phyloP scores from a whole-genome alignment of 2,329 filamentous ascomycete species.

The Ophiostoma piceae region DNA sequence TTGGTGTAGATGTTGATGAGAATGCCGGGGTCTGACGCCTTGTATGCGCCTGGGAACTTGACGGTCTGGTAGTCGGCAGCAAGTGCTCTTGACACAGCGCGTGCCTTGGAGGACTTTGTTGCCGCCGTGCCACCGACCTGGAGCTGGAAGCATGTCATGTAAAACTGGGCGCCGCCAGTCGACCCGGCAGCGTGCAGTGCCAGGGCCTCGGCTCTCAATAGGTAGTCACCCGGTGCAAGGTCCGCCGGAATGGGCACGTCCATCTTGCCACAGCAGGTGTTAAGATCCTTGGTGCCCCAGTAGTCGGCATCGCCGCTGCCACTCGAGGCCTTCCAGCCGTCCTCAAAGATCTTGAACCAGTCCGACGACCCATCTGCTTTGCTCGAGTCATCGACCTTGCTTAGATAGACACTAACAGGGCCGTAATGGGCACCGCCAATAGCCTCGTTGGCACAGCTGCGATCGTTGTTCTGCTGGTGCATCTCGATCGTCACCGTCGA shows the following conservation, averaged over 20 bases:
- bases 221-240: slow-evolving; percentile 33
- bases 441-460: slow-evolving; percentile 43
- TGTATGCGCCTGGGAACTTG: slow-evolving; percentile 42
- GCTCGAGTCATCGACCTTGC: slow-evolving; percentile 41
- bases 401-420: slow-evolving; percentile 46
- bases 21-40: slow-evolving; percentile 42
- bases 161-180: not conserved
- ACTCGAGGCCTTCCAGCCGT: slow-evolving; percentile 26
- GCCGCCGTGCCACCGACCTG: not conserved
- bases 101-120: slow-evolving; percentile 30
- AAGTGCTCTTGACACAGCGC: slow-evolving; percentile 23
- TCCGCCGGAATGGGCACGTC: slow-evolving; percentile 36
- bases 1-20: slow-evolving; percentile 44
- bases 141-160: slow-evolving; percentile 4
- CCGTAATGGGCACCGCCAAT: slow-evolving; percentile 51
- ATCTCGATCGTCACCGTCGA: slow-evolving; percentile 52
- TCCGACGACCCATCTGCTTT: not conserved
- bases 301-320: slow-evolving; percentile 40
- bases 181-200: not conserved
- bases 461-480: slow-evolving; percentile 45
- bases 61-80: slow-evolving; percentile 26
- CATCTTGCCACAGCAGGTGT: slow-evolving; percentile 40
- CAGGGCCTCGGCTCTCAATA: not conserved
- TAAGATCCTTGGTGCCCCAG: slow-evolving; percentile 44
- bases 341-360: not conserved